Conservation (phyloP, 768 basidiomycete genomes). For the Xerocomellus chrysenteron region DNA sequence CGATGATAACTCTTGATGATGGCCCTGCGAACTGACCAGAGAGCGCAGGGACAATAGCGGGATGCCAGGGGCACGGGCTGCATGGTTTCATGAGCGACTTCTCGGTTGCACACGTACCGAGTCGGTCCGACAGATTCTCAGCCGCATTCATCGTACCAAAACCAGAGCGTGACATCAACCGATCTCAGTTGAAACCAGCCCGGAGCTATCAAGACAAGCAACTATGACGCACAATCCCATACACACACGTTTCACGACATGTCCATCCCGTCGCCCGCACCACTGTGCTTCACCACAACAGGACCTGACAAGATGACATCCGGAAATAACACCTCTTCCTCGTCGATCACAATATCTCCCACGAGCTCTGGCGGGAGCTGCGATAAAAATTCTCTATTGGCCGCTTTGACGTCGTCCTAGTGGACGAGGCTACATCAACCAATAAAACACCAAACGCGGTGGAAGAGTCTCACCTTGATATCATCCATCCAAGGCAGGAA, state of each 20-base stretch:
- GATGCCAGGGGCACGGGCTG: too few relatives aligned
- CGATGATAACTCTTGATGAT: too few relatives aligned
- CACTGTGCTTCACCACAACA: neutral
- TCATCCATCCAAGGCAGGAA: slow-evolving; percentile 30
- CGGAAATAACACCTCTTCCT: neutral
- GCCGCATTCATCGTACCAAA: too few relatives aligned
- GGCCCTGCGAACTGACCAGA: too few relatives aligned
- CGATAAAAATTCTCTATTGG: slow-evolving; percentile 38
- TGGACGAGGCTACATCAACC: neutral
- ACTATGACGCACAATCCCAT: neutral
- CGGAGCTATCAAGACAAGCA: neutral
- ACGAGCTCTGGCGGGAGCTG: slow-evolving; percentile 33
- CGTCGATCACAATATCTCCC: slow-evolving; percentile 23
- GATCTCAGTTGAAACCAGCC: too few relatives aligned
- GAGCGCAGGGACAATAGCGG: too few relatives aligned
- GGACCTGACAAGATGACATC: neutral
- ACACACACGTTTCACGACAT: slow-evolving; percentile 6
- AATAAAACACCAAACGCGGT: neutral
- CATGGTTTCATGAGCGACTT: too few relatives aligned
- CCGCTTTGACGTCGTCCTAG: slow-evolving; percentile 35
- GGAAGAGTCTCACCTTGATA: slow-evolving; percentile 22
- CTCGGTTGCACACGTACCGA: too few relatives aligned
- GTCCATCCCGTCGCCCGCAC: slow-evolving; percentile 15
- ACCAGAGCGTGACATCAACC: too few relatives aligned
- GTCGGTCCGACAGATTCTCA: too few relatives aligned